phyloP scores from a whole-genome alignment of 2,329 filamentous ascomycete genomes.

The Fusarium succisae region DNA sequence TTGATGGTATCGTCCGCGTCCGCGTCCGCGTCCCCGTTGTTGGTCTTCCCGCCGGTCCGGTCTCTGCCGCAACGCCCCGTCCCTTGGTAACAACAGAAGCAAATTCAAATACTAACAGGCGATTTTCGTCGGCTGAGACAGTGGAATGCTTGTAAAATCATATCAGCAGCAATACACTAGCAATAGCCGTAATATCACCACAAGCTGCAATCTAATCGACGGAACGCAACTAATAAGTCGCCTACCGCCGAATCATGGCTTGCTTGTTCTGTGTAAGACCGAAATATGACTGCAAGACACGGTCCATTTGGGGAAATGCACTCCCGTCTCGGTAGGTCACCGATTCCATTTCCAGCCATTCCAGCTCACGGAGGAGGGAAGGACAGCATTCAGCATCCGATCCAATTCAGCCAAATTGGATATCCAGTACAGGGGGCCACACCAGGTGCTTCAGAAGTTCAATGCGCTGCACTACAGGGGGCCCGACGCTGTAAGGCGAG shows the following conservation, averaged over 20 bases:
- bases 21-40: background rate
- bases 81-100: background rate
- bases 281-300: slow-evolving; percentile 32
- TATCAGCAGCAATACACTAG: background rate
- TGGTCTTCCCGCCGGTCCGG: slow-evolving; percentile 19
- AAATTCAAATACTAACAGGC: background rate
- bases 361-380: slow-evolving; percentile 13
- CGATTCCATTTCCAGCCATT: slow-evolving; percentile 21
- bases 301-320: background rate
- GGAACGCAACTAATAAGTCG: background rate
- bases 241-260: background rate
- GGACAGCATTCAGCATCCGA: background rate
- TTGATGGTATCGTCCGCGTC: slow-evolving; percentile 1
- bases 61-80: slow-evolving; percentile 26
- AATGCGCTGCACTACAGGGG: slow-evolving; percentile 6
- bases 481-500: slow-evolving; percentile 10
- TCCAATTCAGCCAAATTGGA: slow-evolving; percentile 27
- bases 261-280: slow-evolving; percentile 4
- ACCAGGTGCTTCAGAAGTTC: background rate
- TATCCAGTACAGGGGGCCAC: slow-evolving; percentile 8
- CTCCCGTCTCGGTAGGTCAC: background rate
- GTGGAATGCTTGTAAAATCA: slow-evolving; percentile 26
- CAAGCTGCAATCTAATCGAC: background rate
- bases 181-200: background rate
- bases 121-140: slow-evolving; percentile 17